Base-by-base conservation (phyloP, 495 filamentous ascomycete species). In the Neurospora discreta region DNA sequence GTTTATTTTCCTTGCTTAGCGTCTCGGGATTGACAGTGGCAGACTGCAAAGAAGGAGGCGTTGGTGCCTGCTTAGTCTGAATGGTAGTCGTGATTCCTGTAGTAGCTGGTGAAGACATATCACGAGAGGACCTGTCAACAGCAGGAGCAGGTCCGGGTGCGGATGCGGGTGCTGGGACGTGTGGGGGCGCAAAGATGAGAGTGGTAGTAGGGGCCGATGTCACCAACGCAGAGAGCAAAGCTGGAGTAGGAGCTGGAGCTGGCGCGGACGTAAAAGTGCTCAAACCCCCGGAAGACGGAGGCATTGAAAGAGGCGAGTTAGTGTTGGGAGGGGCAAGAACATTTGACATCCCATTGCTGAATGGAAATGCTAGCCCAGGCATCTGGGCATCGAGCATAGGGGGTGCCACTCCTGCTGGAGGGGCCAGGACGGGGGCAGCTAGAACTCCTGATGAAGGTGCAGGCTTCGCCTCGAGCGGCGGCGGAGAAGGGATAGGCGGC, bases 281-380 rank as follows among this genome's bases (percentile, higher is more conserved):
- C 33, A 36, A 20, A 2, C 39, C 20, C 15, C 65, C n/a, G 15
- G 71, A 36, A 18, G 76, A 43, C 38, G 70, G 70, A 2, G 77
- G 75, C 42, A 72, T 33, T 38, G 83, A 82, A n/a, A 83, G 77
- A 58, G 82, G 79, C 7, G 81, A 82, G 46, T 78, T 77, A 58
- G 79, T 81, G 69, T 84, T 85, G 15, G 84, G 84, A 9, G 77
- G 76, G 23, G 84, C 84, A 33, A 85, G 82, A 18, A 83, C 77
- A 52, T 81, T 80, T 36, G 81, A 82, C 40, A 75, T 80, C 36
- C 71, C 68, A 4, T 70, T 71, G 13, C 71, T n/a, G 30, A 60
- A 46, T 0, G 74, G 58, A 23, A 77, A 75, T 16, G 75, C 77
- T 33, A 76, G 58, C 69, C 77, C 76, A 11, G 74, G 72, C 71